Base-by-base conservation (phyloP, 768 basidiomycete genomes). In the Collybia mongolica region DNA sequence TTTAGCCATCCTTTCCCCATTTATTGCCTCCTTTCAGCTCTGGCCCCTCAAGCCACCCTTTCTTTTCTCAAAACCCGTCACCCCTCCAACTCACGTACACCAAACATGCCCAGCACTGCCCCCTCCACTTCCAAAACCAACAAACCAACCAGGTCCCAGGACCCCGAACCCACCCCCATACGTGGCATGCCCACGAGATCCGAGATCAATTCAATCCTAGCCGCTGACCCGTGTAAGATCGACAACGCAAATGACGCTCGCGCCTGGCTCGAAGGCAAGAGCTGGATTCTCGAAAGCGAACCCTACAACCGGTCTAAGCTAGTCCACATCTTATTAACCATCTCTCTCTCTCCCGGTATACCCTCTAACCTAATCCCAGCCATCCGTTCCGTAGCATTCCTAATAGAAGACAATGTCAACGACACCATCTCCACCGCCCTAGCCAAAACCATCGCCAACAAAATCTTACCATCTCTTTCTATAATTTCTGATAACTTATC, bases 121-220 rank as follows among this genome's bases (percentile, higher is more conserved):
- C 26, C 26, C 26, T 28, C 26, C 26, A n/a, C n/a, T n/a, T 28
- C 26, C 26, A 28, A 28, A 28, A 9, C 26, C 26, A 28, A 28
- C 54, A 84, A 65, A 4, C 80, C 88, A 38, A 1, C 32, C 3
- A 24, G 24, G 6, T 6, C 24, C 52, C 36, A 32, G 5, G 35
- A 6, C 3, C 40, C 36, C 15, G n/a, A 11, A 42, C 22, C 20
- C 2, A 40, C 48, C 6, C 26, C 26, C 5, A 28, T 28, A 28
- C 26, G 26, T 28, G 26, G 26, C 26, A 28, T 28, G 5, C 46
- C 6, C 1, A 43, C 23, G 3, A 2, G 46, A 18, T 18, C 41
- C 40, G 24, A 48, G 2, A 28, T 53, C 23, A 19, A 9, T 3
- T 6, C 35, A 1, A 8, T 53, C 14, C 18, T 53, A 28, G 14